Conservation (phyloP, 176 grass and related monocot genomes). For the Avena sativa region DNA sequence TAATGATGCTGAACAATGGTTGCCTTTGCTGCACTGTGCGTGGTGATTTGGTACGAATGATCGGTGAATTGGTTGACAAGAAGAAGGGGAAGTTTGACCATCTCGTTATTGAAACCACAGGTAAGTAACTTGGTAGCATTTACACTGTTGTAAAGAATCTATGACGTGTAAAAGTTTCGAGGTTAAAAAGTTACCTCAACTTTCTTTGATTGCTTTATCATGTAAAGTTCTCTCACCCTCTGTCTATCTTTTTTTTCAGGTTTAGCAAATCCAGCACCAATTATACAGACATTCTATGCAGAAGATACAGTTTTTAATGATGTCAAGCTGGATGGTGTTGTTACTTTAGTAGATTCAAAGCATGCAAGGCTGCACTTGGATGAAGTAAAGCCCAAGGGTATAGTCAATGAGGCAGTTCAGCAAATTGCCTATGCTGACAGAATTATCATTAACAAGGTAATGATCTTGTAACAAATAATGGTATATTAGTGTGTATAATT, state of each 20-base stretch:
- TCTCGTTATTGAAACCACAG: constrained; percentile 96
- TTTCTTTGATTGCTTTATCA: constrained; percentile 23
- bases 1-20: constrained; percentile 97
- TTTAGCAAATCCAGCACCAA: constrained; percentile 93
- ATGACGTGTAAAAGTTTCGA: not conserved
- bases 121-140: constrained; percentile 38
- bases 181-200: not conserved
- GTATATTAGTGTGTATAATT: not conserved
- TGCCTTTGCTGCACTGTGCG: constrained; percentile 98
- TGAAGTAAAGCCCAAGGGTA: constrained; percentile 93
- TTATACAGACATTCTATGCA: constrained; percentile 97
- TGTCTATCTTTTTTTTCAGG: constrained; percentile 49
- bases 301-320: constrained; percentile 95
- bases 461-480: not conserved
- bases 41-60: constrained; percentile 98
- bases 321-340: constrained; percentile 95
- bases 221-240: constrained; percentile 5
- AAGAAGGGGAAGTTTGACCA: constrained; percentile 98
- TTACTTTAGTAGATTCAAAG: constrained; percentile 97
- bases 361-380: constrained; percentile 83
- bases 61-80: constrained; percentile 85
- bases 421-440: constrained; percentile 98
- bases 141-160: not conserved
- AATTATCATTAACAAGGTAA: constrained; percentile 99
- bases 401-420: constrained; percentile 94